Evolutionary conservation across 768 basidiomycete genomes (phyloP).

Genomic region (Kwoniella sp.): DNA sequence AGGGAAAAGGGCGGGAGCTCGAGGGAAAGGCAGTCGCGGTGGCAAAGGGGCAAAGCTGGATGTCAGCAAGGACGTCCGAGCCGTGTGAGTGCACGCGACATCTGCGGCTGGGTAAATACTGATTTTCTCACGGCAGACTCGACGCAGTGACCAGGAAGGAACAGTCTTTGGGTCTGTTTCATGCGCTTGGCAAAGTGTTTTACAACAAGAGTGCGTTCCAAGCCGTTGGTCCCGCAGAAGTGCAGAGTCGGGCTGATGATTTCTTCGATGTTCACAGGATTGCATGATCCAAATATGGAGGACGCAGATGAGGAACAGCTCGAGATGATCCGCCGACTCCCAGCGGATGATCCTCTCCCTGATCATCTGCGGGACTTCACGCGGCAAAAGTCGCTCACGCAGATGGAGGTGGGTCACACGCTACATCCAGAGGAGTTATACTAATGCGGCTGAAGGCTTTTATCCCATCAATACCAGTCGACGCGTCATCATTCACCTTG

Average conservation of each 20-base stretch:
- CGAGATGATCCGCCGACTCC: constrained; percentile 57
- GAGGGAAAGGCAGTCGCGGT: constrained; percentile 41
- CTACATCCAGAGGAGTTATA: constrained; percentile 46
- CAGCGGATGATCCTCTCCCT: constrained; percentile 58
- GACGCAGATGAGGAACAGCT: constrained; percentile 69
- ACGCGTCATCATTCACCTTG: constrained; percentile 78
- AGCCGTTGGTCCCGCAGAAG: background rate
- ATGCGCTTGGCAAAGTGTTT: constrained; percentile 84
- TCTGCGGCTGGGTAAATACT: background rate
- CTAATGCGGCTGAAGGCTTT: constrained; percentile 18
- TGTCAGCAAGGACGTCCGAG: constrained; percentile 44
- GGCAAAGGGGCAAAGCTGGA: constrained; percentile 43
- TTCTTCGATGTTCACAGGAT: constrained; percentile 19
- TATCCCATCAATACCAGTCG: constrained; percentile 60
- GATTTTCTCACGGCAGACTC: constrained; percentile 51
- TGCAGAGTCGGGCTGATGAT: background rate
- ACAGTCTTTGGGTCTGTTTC: constrained; percentile 81
- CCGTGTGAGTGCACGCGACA: constrained; percentile 34
- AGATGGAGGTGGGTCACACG: constrained; percentile 61
- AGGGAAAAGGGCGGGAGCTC: constrained; percentile 18
- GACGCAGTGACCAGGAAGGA: constrained; percentile 77
- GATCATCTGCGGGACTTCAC: constrained; percentile 60
- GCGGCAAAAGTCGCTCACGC: constrained; percentile 66
- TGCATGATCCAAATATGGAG: constrained; percentile 50
- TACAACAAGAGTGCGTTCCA: constrained; percentile 80